Base-by-base conservation (phyloP, 2,329 filamentous ascomycete genomes). In the Pyrenophora graminea region DNA sequence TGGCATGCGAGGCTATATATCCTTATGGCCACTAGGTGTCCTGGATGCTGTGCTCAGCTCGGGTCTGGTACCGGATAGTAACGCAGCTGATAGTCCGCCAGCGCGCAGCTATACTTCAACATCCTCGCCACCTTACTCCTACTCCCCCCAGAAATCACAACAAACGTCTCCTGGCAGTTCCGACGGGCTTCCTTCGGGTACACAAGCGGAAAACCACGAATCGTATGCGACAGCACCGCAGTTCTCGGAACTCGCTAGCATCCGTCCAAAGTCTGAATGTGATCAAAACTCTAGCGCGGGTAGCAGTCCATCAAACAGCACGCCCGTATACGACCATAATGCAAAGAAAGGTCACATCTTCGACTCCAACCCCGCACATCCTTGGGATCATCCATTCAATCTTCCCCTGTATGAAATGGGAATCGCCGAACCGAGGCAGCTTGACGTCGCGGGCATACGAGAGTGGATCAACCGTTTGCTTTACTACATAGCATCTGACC, bases 391-490 rank as follows among this genome's bases (percentile, higher is more conserved):
- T 4, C 53, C 61, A 0, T 31, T 54, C 2, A 32, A 48, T 3
- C 41, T 59, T 12, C 53, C 56, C 3, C 25, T 39, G 1, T 33
- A 48, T 2, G 56, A 54, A 1, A 50, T 44, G 12, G 39, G 53
- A 2, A 56, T 55, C 0, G 51, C 57, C 0, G 50, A 61, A 18
- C 47, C 55, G 2, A 46, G 39, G 15, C 48, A 21, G 1, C 62
- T 69, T 13, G 66, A 70, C 21, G 53, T 70, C 0, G 48, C 51
- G 0, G 64, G 61, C 0, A 40, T 58, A 6, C 46, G 64, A 0
- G 63, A 67, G 39, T 69, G 66, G 68, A 25, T 70, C 7, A 67
- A 69, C 31, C 39, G 59, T 0, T 38, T 69, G 25, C 32, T 68
- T 17, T 68, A 64, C 27, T 70, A 65, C 30, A 39, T 61, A 2